Evolutionary conservation across 768 basidiomycete species (phyloP).

Genomic region (Russula lepida): DNA sequence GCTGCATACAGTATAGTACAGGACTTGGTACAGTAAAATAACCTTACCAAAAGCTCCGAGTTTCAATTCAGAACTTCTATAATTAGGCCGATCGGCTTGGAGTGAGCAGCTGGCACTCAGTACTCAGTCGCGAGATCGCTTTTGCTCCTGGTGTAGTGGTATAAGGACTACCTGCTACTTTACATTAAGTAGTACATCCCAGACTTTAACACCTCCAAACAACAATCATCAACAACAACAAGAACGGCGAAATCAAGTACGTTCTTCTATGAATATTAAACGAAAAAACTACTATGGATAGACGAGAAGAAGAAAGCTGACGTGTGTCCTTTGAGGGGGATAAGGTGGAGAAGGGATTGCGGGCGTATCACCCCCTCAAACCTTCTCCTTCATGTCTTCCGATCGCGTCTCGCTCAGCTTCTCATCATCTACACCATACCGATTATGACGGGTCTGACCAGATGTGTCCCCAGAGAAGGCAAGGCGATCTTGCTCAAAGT

Average conservation of each 20-base stretch:
- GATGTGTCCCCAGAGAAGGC: neutral
- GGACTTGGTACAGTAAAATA: no score
- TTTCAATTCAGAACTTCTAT: neutral
- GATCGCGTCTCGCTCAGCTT: neutral
- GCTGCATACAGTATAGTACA: no score
- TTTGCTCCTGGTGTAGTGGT: neutral
- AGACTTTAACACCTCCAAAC: neutral
- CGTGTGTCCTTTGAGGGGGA: neutral
- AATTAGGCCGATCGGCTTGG: neutral
- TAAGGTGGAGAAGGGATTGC: neutral
- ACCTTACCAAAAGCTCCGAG: no score
- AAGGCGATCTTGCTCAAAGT: neutral
- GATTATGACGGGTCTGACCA: neutral
- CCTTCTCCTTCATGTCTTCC: neutral
- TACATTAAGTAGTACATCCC: neutral
- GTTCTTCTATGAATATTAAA: neutral
- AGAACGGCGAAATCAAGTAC: neutral
- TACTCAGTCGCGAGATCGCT: neutral
- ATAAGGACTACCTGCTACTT: neutral
- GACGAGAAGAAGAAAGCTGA: neutral
- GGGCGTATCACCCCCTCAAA: neutral
- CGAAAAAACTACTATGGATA: neutral
- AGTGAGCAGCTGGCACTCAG: neutral
- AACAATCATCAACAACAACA: neutral
- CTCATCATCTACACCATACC: neutral